Base-by-base conservation (phyloP, 495 filamentous ascomycete genomes). In the Aspergillus sparsus region DNA sequence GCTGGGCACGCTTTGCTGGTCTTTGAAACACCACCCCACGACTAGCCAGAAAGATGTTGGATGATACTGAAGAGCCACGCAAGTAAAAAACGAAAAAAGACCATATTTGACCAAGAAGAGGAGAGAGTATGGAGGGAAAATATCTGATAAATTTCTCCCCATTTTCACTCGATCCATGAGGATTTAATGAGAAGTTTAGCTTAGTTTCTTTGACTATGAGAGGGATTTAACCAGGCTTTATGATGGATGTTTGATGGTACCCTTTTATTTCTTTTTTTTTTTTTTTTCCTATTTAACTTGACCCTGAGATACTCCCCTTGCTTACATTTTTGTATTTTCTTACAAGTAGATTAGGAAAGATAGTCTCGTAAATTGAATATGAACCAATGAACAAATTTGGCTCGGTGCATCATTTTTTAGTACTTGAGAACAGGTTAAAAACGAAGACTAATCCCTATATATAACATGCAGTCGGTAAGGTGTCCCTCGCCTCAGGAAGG, bases 1-100 rank as follows among this genome's bases (percentile, higher is more conserved):
- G 77, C 39, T 80, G 77, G 77, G 76, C 77, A 12, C 70, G 77
- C 3, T 80, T 80, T 64, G 77, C 77, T 4, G 77, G 77, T 7
- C 62, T 80, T 32, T 80, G 63, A 72, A 27, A 27, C 21, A 3
- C 1, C 21, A 27, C 57, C 16, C 31, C 12, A 27, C 6, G 13
- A 32, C 3, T 53, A 12, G 10, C 35, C 34, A 50, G 16, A 59
- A 18, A 18, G 27, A 47, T 7, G 21, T 27, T 27, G n/a, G 9
- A 16, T 10, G 27, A 21, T 18, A 7, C 15, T 9, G 6, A 21
- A 18, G 44, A 6, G 44, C 31, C 12, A 47, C 18, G 42, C 41
- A 32, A 53, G 15, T 44, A 33, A 39, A 49, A 50, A 53, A 52
- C 10, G 42, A n/a, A 39, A 46, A 53, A 10, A 49, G 6, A 39